Evolutionary conservation across 495 filamentous ascomycete species (phyloP), one percentile per base, ranked within the genome.

Genomic region (Penicillium taxi): DNA sequence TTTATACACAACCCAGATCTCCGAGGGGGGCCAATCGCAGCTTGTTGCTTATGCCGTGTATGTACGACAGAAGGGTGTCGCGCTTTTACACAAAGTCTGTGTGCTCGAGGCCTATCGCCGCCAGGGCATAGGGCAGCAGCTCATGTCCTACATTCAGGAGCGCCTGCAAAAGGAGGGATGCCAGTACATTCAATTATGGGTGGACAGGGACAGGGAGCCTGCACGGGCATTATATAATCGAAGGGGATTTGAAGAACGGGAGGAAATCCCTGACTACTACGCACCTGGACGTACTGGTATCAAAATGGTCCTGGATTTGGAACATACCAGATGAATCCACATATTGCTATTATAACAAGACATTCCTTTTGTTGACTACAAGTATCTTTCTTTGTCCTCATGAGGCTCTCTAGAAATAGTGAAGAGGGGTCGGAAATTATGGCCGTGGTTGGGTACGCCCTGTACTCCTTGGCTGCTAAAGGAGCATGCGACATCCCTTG

Each of bases 21-120:
- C 8, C 18, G 35, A 36, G 39, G 41, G 44, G 17, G 28, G 16
- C 16, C 41, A 29, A 17, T 37, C 42, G 25, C 29, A 55, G 12
- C 67, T 52, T 42, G 46, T 67, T 25, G 74, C 69, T 21, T 80
- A 80, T 52, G 52, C 71, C 16, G 67, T 79, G 29, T 74, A 71
- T 50, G 65, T 71, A 18, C 63, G 70, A 21, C 66, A 68, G 33
- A 76, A 71, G 48, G 64, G 68, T 24, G 34, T 63, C 9, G 68
- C 67, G 16, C 53, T 74, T 8, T 54, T 81, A 26, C 74, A 81
- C 47, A 81, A 81, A 39, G 56, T 80, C 23, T 78, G 74, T 41
- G 73, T 80, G 11, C 50, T 61, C 18, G 62, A 70, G 42, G 34
- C 52, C n/a, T 62, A 70, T 44, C 67, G 75, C 39, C 59, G 65